These are phyloP conservation scores for Alternaria ethzedia DNA, from an alignment of 2,329 filamentous ascomycete genomes.

Conservation along the genomic window DNA sequence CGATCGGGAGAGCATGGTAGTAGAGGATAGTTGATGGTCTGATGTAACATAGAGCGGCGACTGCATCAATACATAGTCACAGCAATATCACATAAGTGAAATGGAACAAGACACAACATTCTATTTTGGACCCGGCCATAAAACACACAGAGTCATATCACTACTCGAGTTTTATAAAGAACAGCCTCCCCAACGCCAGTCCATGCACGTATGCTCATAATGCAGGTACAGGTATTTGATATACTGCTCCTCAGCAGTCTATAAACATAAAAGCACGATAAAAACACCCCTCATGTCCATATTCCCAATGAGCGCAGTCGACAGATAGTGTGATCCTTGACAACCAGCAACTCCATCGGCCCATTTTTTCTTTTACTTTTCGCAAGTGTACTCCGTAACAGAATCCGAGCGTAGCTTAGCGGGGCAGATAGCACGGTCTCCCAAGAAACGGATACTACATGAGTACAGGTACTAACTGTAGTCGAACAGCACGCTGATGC, in stretches of 20 bases:
- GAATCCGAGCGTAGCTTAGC: background rate
- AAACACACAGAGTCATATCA: conserved; percentile 1
- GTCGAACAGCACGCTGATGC: conserved; percentile 93
- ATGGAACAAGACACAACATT: background rate
- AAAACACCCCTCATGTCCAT: background rate
- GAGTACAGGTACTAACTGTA: conserved; percentile 64
- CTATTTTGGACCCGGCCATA: background rate
- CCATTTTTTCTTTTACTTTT: background rate
- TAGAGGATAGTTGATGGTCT: background rate
- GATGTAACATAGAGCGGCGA: background rate
- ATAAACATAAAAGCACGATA: conserved; percentile 3
- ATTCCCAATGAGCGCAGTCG: background rate
- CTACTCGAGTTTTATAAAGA: conserved; percentile 1
- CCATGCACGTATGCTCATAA: conserved; percentile 17
- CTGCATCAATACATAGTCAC: background rate
- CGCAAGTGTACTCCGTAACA: background rate
- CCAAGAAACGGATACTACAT: background rate
- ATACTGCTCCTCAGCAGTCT: conserved; percentile 29
- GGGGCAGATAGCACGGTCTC: background rate
- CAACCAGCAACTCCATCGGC: background rate
- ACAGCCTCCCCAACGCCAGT: conserved; percentile 7
- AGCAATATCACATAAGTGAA: background rate
- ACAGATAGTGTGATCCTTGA: background rate
- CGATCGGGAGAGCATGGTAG: background rate
- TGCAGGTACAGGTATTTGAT: conserved; percentile 20